Evolutionary conservation across 768 basidiomycete species (phyloP), one percentile per base, ranked within the genome.

Genomic region (Trametes sanguinea): DNA sequence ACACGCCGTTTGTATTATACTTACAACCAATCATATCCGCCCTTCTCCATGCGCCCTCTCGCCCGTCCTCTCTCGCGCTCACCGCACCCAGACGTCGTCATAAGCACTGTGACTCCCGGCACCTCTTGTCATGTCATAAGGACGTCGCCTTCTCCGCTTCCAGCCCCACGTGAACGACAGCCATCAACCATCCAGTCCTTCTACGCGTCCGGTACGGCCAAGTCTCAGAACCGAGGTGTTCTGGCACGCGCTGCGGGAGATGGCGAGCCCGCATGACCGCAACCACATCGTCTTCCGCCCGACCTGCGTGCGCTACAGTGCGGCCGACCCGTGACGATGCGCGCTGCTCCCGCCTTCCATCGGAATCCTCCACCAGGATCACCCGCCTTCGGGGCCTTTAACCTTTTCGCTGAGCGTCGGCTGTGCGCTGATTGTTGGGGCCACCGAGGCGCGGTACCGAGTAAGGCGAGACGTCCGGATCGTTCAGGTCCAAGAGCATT

Each of bases 401-500:
- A 14, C 42, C 53, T 54, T 44, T 33, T 8, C 51, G 32, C 32
- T 48, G 40, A 16, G 17, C 43, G 1, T 35, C 17, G 52, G 43
- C 43, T 16, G 40, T 51, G 35, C 4, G 14, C 6, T 6, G 33
- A 6, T 17, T 47, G 6, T n/a, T 30, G n/a, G 16, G 5, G 48
- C 54, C 51, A 22, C 6, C 51, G 33, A 14, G 33, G 17, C 44
- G 51, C 48, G 58, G 57, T 57, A 54, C 39, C 42, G 50, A 43
- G 40, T 33, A 16, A 55, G 37, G 11, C 33, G 35, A 3, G 50
- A 46, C 43, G 45, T 52, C 62, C 33, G 35, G 11, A 67, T 48
- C 53, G 42, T 67, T 64, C 43, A 82, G 72, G 59, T 74, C 72
- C 13, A 57, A 54, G 33, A 78, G 64, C 74, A 80, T 78, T 40